Percentiles rank a stretch among this genome's conserved stretches.
Conservation (phyloP, 2,329 filamentous ascomycete genomes). For the Aureobasidium leucospermi region DNA sequence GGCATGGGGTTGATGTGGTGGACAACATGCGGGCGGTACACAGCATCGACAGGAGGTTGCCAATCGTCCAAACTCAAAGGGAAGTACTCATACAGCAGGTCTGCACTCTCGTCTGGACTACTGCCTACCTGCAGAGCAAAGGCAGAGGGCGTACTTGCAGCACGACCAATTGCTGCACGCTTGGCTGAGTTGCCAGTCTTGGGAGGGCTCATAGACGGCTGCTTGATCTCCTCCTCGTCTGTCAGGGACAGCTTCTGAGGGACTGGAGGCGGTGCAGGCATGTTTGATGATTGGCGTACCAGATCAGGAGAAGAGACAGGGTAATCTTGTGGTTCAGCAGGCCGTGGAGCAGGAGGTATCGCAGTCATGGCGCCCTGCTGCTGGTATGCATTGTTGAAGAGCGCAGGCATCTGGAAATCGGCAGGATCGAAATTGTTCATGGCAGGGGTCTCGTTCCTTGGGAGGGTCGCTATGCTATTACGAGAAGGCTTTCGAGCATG, state of each 20-base stretch:
- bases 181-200: constrained; percentile 1
- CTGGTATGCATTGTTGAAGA: constrained; percentile 29
- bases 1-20: constrained; percentile 63
- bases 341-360: constrained; percentile 31
- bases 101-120: constrained; percentile 67
- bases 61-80: constrained; percentile 85
- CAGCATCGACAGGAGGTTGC: constrained; percentile 83
- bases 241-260: constrained; percentile 50
- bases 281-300: constrained; percentile 29
- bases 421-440: constrained; percentile 31
- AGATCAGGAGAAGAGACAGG: constrained; percentile 45
- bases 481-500: constrained; percentile 2
- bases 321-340: constrained; percentile 23
- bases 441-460: constrained; percentile 28
- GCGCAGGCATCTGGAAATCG: constrained; percentile 34
- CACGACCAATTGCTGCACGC: constrained; percentile 20
- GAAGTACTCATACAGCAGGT: constrained; percentile 91
- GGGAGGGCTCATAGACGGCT: constrained; percentile 1
- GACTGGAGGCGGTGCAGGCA: constrained; percentile 33
- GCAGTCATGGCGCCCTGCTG: constrained; percentile 35
- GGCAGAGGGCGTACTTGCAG: constrained; percentile 37
- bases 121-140: constrained; percentile 45
- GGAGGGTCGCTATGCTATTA: not conserved
- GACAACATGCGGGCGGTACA: constrained; percentile 87
- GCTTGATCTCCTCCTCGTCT: constrained; percentile 45